These are phyloP conservation scores for Ophiostoma sp. DNA, from an alignment of 2,329 filamentous ascomycete species.

Conservation along the genomic window DNA sequence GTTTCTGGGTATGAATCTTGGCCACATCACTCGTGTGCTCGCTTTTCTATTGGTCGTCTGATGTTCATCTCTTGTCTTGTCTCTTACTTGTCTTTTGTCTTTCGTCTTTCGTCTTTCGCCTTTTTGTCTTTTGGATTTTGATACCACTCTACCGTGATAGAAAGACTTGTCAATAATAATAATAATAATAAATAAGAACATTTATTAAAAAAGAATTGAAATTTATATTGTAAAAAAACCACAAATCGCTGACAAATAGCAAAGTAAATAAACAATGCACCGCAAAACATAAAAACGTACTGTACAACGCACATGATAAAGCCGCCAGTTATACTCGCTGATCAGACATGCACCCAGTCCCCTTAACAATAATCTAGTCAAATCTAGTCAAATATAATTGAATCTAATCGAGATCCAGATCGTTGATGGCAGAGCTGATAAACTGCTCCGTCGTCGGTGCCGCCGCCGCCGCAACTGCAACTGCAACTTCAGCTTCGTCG, in stretches of 20 bases:
- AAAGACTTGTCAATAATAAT: neutral
- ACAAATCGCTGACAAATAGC: neutral
- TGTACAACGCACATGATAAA: neutral
- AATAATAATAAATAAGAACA: neutral
- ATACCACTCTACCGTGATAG: neutral
- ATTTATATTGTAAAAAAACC: neutral
- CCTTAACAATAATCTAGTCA: neutral
- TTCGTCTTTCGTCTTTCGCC: neutral
- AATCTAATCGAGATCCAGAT: slow-evolving; percentile 33
- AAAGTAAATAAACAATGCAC: neutral
- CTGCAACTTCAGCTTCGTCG: slow-evolving; percentile 32
- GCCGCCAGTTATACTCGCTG: neutral
- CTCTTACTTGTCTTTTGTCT: neutral
- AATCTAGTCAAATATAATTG: neutral
- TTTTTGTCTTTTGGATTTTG: neutral
- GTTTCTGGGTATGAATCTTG: too few species aligned
- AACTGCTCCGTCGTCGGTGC: slow-evolving; percentile 26
- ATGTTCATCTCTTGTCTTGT: too few species aligned
- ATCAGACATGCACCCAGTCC: neutral
- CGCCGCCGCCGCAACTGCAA: neutral
- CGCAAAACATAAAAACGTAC: neutral
- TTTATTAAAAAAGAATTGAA: neutral
- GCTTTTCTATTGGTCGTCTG: too few species aligned
- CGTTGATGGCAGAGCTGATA: slow-evolving; percentile 33
- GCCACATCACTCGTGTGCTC: too few species aligned